phyloP scores from a whole-genome alignment of 108 stramenopile species.

The Skeletonema grethae region DNA sequence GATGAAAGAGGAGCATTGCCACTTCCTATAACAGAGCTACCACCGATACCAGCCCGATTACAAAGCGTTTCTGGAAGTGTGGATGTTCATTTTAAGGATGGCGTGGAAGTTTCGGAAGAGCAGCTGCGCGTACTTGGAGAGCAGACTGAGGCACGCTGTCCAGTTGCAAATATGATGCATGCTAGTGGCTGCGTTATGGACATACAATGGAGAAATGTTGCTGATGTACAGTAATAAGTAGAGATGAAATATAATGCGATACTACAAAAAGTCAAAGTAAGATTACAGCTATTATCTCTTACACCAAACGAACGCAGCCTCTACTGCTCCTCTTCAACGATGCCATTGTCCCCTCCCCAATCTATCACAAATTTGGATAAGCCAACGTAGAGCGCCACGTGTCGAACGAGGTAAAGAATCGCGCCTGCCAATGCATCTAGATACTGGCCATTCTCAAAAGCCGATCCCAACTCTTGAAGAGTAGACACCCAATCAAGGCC shows the following conservation, averaged over 20 bases:
- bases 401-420: conserved; percentile 61
- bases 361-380: conserved; percentile 77
- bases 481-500: conserved; percentile 85
- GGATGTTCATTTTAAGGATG: conserved; percentile 40
- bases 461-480: conserved; percentile 46
- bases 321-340: conserved; percentile 27
- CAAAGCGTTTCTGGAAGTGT: conserved; percentile 51
- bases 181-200: conserved; percentile 75
- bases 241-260: no score
- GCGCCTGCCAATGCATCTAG: conserved; percentile 43
- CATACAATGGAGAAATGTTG: conserved; percentile 62
- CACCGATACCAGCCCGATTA: conserved; percentile 57
- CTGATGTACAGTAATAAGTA: no score
- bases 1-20: conserved; percentile 75
- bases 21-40: conserved; percentile 58
- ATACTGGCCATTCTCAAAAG: conserved; percentile 41
- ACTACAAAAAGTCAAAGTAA: not conserved
- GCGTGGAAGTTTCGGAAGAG: conserved; percentile 21
- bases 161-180: conserved; percentile 82
- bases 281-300: not conserved
- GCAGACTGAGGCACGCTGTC: conserved; percentile 81
- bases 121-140: conserved; percentile 56
- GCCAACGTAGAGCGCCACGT: conserved; percentile 73
- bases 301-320: not conserved
- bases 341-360: conserved; percentile 56